phyloP scores from a whole-genome alignment of 2,329 filamentous ascomycete genomes.

The Alternaria atra region DNA sequence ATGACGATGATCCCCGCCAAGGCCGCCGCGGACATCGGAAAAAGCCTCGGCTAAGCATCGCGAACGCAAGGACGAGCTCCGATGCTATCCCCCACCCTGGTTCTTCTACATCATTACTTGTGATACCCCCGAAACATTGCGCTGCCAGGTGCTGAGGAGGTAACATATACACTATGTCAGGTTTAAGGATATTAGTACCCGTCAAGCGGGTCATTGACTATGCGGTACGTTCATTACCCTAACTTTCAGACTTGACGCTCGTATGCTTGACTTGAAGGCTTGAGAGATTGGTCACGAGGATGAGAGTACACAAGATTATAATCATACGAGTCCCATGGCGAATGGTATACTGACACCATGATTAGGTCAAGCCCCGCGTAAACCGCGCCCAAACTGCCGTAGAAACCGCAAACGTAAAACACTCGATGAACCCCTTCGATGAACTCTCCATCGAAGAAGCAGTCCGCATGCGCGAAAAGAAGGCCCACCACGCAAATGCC shows the following conservation, averaged over 20 bases:
- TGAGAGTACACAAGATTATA: background rate
- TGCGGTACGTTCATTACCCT: conserved; percentile 54
- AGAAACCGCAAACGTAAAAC: conserved; percentile 92
- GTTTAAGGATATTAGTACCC: conserved; percentile 64
- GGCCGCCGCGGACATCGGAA: conserved; percentile 11
- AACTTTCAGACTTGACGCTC: background rate
- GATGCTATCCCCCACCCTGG: conserved; percentile 23
- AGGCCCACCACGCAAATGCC: conserved; percentile 53
- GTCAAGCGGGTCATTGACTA: conserved; percentile 68
- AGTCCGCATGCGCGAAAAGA: conserved; percentile 88
- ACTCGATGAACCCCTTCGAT: conserved; percentile 99
- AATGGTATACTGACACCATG: background rate
- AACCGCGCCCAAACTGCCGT: conserved; percentile 82
- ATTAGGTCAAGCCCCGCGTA: conserved; percentile 73
- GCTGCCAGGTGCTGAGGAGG: conserved; percentile 3
- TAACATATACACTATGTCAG: conserved; percentile 49
- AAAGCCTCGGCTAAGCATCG: conserved; percentile 23
- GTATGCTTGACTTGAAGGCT: background rate
- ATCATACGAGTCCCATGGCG: background rate
- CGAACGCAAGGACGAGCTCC: conserved; percentile 10
- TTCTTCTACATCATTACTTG: conserved; percentile 14
- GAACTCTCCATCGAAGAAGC: conserved; percentile 98
- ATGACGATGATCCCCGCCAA: conserved; percentile 8
- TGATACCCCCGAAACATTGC: conserved; percentile 4
- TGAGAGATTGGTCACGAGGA: background rate